A percentile compares a stretch with the other conserved stretches of the same genome.
Evolutionary conservation across 768 basidiomycete genomes (phyloP).

Genomic region (Termitomyces eurrhizus): DNA sequence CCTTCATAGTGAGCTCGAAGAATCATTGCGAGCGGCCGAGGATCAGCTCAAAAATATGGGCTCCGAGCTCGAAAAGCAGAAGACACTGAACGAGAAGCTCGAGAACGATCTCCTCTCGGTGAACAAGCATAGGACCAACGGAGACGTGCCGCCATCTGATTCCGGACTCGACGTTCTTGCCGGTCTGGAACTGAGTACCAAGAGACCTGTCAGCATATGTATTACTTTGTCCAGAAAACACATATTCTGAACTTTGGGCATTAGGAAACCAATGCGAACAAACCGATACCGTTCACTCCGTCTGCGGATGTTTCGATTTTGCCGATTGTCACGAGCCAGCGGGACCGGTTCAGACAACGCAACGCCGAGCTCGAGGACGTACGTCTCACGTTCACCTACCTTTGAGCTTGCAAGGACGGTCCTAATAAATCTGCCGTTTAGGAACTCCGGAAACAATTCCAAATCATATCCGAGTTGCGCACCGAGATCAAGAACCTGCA

Average conservation of each 20-base stretch:
- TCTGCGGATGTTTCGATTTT: conserved; percentile 91
- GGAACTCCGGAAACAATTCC: conserved; percentile 95
- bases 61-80: conserved; percentile 74
- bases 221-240: background rate
- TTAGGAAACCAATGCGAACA: conserved; percentile 12
- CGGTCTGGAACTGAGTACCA: conserved; percentile 62
- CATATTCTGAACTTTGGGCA: background rate
- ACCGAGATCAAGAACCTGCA: conserved; percentile 90
- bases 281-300: conserved; percentile 14
- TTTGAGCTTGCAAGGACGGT: too few species aligned
- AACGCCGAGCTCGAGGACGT: conserved; percentile 98
- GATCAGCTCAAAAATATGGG: conserved; percentile 55
- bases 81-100: conserved; percentile 78
- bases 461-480: conserved; percentile 90
- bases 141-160: conserved; percentile 27
- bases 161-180: conserved; percentile 58
- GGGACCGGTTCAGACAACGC: conserved; percentile 95
- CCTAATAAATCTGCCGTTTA: conserved; percentile 26
- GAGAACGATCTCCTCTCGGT: conserved; percentile 88
- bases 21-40: conserved; percentile 53
- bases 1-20: conserved; percentile 76
- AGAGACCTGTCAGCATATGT: conserved; percentile 37
- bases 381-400: conserved; percentile 4
- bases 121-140: conserved; percentile 51
- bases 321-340: conserved; percentile 97